Evolutionary conservation across 1,284 basidiomycete species (phyloP).

Genomic region (Tranzscheliella williamsii): DNA sequence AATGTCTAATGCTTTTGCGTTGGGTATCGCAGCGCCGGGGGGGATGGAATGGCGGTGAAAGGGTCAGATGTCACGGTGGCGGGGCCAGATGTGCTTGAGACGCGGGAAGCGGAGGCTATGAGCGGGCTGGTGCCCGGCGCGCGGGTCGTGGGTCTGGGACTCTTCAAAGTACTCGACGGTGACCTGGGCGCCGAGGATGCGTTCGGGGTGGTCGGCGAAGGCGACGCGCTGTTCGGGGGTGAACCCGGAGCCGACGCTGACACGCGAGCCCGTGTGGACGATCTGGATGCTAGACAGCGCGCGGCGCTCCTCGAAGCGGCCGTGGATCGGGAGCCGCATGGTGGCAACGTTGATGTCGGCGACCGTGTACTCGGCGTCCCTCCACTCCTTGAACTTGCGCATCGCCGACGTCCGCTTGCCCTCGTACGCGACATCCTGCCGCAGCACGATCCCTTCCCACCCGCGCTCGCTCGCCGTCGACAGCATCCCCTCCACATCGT

Average conservation of each 20-base stretch:
- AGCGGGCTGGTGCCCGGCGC: not conserved
- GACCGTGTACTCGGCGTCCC: slow-evolving; percentile 47
- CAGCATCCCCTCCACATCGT: slow-evolving; percentile 11
- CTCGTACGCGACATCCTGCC: slow-evolving; percentile 37
- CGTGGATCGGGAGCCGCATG: slow-evolving; percentile 44
- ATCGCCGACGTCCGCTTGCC: slow-evolving; percentile 39
- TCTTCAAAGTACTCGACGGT: slow-evolving; percentile 47
- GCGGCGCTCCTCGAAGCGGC: slow-evolving; percentile 21
- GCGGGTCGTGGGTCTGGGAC: slow-evolving; percentile 4
- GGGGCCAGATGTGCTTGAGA: slow-evolving; percentile 42
- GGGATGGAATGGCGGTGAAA: too few relatives aligned
- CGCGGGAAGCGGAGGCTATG: slow-evolving; percentile 47
- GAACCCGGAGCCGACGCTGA: slow-evolving; percentile 46
- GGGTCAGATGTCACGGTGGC: slow-evolving; percentile 18
- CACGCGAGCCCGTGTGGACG: slow-evolving; percentile 27
- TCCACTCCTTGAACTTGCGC: slow-evolving; percentile 43
- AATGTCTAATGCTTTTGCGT: too few relatives aligned
- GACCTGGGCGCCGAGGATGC: slow-evolving; percentile 37
- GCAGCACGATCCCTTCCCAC: slow-evolving; percentile 49
- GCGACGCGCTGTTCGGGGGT: slow-evolving; percentile 33
- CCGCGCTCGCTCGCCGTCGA: slow-evolving; percentile 12
- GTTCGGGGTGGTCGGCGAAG: slow-evolving; percentile 29
- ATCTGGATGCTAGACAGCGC: slow-evolving; percentile 38
- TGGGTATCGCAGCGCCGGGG: too few relatives aligned
- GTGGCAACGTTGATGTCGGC: slow-evolving; percentile 15